Percentiles rank a stretch among this genome's conserved stretches.
Evolutionary conservation across 2,329 filamentous ascomycete species (phyloP).

Genomic region (Neonectria neomacrospora): DNA sequence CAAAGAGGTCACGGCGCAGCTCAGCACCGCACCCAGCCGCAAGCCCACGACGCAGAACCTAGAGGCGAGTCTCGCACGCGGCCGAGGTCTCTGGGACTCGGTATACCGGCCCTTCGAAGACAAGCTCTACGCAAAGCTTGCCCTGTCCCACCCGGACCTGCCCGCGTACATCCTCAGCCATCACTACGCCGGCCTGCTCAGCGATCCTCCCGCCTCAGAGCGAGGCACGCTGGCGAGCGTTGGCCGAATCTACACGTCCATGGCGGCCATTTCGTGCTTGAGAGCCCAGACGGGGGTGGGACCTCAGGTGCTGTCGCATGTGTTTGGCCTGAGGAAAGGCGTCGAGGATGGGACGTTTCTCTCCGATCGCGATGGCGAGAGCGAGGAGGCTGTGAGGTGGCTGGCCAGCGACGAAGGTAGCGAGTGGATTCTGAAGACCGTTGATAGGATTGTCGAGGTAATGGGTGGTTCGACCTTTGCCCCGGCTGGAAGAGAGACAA

Average conservation of each 20-base stretch:
- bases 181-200: conserved; percentile 79
- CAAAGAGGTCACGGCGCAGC: conserved; percentile 59
- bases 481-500: conserved; percentile 35
- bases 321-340: conserved; percentile 83
- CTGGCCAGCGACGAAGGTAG: conserved; percentile 58
- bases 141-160: conserved; percentile 80
- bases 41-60: conserved; percentile 64
- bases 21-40: conserved; percentile 69
- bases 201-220: conserved; percentile 67
- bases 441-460: conserved; percentile 58
- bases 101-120: conserved; percentile 80
- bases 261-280: conserved; percentile 80
- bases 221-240: conserved; percentile 62
- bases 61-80: conserved; percentile 64
- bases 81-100: conserved; percentile 76
- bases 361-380: conserved; percentile 48
- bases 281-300: conserved; percentile 84
- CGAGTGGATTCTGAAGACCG: conserved; percentile 58
- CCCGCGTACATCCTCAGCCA: conserved; percentile 81
- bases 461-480: conserved; percentile 58
- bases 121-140: conserved; percentile 78
- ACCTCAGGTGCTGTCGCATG: conserved; percentile 82
- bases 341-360: conserved; percentile 72
- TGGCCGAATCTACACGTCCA: conserved; percentile 76
- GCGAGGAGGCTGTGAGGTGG: conserved; percentile 52